A percentile compares a stretch with the other conserved stretches of the same genome.
These are phyloP conservation scores for Dissophora globulifera DNA, from an alignment of 192 early-diverging fungal species.

Conservation along the genomic window DNA sequence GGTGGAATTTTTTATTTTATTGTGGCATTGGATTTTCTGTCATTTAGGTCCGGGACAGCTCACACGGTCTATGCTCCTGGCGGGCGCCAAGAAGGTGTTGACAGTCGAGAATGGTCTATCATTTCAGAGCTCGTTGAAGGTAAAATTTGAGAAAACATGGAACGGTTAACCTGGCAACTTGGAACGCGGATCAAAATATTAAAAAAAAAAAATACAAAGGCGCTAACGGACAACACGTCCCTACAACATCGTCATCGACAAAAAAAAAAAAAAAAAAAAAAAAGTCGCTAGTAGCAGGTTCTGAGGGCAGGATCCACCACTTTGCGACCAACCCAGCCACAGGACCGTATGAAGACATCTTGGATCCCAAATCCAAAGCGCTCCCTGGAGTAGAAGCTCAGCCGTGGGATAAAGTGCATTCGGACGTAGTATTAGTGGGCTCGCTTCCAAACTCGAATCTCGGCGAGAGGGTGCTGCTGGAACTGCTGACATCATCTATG, in stretches of 20 bases:
- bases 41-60: constrained; percentile 39
- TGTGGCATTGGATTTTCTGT: not conserved
- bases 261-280: no score
- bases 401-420: constrained; percentile 30
- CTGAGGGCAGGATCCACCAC: constrained; percentile 22
- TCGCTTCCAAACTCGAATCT: constrained; percentile 31
- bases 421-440: constrained; percentile 30
- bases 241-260: no score
- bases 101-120: constrained; percentile 25
- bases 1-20: not conserved
- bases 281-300: constrained; percentile 19
- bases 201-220: no score
- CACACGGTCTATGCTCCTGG: constrained; percentile 44
- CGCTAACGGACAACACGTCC: no score
- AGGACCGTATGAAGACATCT: constrained; percentile 26
- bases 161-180: no score
- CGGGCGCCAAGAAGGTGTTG: constrained; percentile 35
- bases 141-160: no score
- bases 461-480: constrained; percentile 29
- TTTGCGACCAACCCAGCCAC: constrained; percentile 7
- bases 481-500: constrained; percentile 25
- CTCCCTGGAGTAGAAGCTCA: constrained; percentile 15
- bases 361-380: constrained; percentile 1
- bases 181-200: no score
- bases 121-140: constrained; percentile 24